Evolutionary conservation across 2,329 filamentous ascomycete genomes (phyloP).

Genomic region (Xylariales sp.): DNA sequence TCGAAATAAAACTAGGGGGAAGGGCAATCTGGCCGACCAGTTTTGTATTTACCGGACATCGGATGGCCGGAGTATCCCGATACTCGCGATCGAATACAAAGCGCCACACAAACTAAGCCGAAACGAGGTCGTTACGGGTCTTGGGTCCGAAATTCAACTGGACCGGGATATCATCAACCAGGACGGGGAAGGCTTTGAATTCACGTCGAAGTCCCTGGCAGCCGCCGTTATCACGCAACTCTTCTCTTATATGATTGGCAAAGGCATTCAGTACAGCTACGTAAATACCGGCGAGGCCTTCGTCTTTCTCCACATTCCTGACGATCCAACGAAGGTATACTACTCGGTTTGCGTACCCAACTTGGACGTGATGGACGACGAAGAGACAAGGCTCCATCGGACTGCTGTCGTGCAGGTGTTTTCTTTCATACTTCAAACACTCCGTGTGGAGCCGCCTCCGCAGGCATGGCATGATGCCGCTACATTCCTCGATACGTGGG

Average conservation of each 20-base stretch:
- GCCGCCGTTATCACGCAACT: constrained; percentile 33
- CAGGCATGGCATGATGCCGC: constrained; percentile 25
- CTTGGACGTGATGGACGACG: constrained; percentile 26
- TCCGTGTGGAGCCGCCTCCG: constrained; percentile 20
- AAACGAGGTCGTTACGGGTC: constrained; percentile 26
- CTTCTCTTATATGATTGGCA: constrained; percentile 34
- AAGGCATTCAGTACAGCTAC: constrained; percentile 30
- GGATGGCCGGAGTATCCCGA: constrained; percentile 17
- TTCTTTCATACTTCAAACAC: constrained; percentile 30
- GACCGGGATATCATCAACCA: constrained; percentile 27
- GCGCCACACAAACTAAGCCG: constrained; percentile 30
- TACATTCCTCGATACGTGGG: constrained; percentile 25
- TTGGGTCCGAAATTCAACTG: constrained; percentile 27
- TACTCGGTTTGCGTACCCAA: constrained; percentile 27
- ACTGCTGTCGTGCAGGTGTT: constrained; percentile 34
- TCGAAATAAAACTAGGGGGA: constrained; percentile 13
- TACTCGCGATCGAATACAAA: constrained; percentile 32
- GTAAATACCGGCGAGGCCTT: constrained; percentile 27
- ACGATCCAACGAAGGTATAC: constrained; percentile 27
- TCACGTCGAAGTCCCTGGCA: constrained; percentile 22
- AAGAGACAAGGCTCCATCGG: constrained; percentile 27
- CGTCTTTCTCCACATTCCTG: constrained; percentile 29
- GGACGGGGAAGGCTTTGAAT: constrained; percentile 22
- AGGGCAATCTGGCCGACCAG: constrained; percentile 26
- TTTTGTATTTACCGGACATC: constrained; percentile 23